A percentile compares a stretch with the other conserved stretches of the same genome.
These are phyloP conservation scores for Penicillium argentinense DNA, from an alignment of 495 filamentous ascomycete species.

Conservation along the genomic window DNA sequence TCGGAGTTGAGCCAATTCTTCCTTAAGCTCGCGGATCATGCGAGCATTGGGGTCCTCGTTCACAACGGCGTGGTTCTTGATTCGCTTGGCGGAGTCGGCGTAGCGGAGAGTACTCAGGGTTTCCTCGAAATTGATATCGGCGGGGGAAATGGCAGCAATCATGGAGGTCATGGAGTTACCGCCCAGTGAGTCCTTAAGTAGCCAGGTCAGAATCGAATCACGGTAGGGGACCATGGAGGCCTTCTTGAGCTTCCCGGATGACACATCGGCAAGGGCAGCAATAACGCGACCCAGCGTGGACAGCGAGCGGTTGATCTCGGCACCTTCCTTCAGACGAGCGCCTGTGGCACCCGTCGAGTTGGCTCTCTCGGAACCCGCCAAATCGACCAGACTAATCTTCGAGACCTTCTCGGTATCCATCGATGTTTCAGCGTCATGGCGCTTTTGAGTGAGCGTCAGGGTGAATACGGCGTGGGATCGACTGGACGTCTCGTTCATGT, in stretches of 20 bases:
- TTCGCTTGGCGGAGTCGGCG: conserved; percentile 95
- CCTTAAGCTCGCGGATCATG: conserved; percentile 98
- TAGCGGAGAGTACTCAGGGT: conserved; percentile 94
- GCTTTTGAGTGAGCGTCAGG: conserved; percentile 89
- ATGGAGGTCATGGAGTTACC: conserved; percentile 99
- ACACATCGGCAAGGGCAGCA: conserved; percentile 89
- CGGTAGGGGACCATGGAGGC: conserved; percentile 88
- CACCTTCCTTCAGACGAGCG: conserved; percentile 94
- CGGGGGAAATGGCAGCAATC: conserved; percentile 98
- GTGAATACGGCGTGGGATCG: conserved; percentile 98
- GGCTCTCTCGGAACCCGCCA: conserved; percentile 96
- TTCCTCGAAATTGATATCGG: conserved; percentile 99
- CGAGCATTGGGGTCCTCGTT: conserved; percentile 98
- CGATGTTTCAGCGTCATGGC: conserved; percentile 87
- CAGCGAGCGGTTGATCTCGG: conserved; percentile 96
- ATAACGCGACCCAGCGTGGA: conserved; percentile 98
- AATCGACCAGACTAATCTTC: conserved; percentile 95
- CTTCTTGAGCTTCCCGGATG: conserved; percentile 83
- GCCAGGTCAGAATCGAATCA: conserved; percentile 95
- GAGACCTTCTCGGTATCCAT: conserved; percentile 98
- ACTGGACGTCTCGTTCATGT: conserved; percentile 99
- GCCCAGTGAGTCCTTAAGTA: conserved; percentile 94
- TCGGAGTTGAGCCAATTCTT: conserved; percentile 83
- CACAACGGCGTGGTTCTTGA: conserved; percentile 99
- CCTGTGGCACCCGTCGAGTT: conserved; percentile 95